Evolutionary conservation across 2,329 filamentous ascomycete species (phyloP).

Genomic region (Lecanicillium sp.): DNA sequence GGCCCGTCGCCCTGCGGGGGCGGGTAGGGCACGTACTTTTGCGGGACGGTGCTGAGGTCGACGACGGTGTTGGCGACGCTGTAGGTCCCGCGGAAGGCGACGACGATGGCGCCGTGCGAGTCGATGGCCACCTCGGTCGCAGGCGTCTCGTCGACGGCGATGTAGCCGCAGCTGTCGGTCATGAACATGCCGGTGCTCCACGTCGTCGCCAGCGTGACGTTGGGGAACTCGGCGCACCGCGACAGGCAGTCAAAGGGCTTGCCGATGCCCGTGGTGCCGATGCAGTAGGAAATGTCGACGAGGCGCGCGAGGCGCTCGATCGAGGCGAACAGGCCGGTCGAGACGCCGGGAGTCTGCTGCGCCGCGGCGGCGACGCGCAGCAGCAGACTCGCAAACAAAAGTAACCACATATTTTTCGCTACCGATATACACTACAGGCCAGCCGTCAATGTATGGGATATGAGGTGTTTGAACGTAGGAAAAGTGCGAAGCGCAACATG

Average conservation of each 20-base stretch:
- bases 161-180: slow-evolving; percentile 88
- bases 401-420: slow-evolving; percentile 2
- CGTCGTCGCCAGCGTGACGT: slow-evolving; percentile 71
- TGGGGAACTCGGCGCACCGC: slow-evolving; percentile 76
- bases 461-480: not conserved
- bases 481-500: not conserved
- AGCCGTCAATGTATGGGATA: not conserved
- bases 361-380: not conserved
- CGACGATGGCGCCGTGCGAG: slow-evolving; percentile 51
- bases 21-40: slow-evolving; percentile 86
- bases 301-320: slow-evolving; percentile 85
- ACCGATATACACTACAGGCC: not conserved
- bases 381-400: not conserved
- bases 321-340: slow-evolving; percentile 63
- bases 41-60: slow-evolving; percentile 82
- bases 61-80: slow-evolving; percentile 86
- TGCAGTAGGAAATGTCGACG: slow-evolving; percentile 92
- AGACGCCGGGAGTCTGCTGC: slow-evolving; percentile 34
- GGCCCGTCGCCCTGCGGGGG: slow-evolving; percentile 37
- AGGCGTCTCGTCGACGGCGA: slow-evolving; percentile 69
- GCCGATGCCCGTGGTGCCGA: slow-evolving; percentile 74
- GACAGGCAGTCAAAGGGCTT: slow-evolving; percentile 81
- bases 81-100: slow-evolving; percentile 93
- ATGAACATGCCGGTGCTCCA: slow-evolving; percentile 88
- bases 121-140: slow-evolving; percentile 16